Evolutionary conservation across 2,329 filamentous ascomycete genomes (phyloP).

Genomic region (Cadophora sp.): DNA sequence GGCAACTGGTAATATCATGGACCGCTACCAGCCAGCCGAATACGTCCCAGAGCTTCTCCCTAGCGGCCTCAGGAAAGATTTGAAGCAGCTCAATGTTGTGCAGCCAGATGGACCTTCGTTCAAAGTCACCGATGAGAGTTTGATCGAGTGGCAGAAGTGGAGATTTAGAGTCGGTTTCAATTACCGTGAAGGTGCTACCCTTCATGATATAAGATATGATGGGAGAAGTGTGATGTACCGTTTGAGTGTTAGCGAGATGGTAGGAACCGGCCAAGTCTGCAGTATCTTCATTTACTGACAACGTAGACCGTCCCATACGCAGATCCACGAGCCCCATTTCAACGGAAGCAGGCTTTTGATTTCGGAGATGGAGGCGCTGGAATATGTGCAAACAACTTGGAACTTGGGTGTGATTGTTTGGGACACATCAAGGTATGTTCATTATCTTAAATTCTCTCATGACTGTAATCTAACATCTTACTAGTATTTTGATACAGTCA

Average conservation of each 20-base stretch:
- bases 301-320: slow-evolving; percentile 62
- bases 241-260: slow-evolving; percentile 65
- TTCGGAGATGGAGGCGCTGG: slow-evolving; percentile 72
- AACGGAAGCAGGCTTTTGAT: slow-evolving; percentile 73
- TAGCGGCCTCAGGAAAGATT: slow-evolving; percentile 50
- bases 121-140: slow-evolving; percentile 53
- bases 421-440: slow-evolving; percentile 62
- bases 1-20: slow-evolving; percentile 53
- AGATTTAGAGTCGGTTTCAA: slow-evolving; percentile 68
- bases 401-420: slow-evolving; percentile 72
- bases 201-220: slow-evolving; percentile 67
- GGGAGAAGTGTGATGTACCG: slow-evolving; percentile 65
- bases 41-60: slow-evolving; percentile 51
- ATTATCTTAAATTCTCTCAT: neutral
- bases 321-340: slow-evolving; percentile 66
- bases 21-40: slow-evolving; percentile 46
- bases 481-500: slow-evolving; percentile 62
- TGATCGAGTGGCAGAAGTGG: slow-evolving; percentile 63
- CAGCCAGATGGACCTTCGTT: slow-evolving; percentile 70
- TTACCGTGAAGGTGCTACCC: slow-evolving; percentile 63
- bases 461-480: slow-evolving; percentile 22
- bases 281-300: too few species aligned
- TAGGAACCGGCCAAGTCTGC: neutral
- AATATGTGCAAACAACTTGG: slow-evolving; percentile 69
- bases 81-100: slow-evolving; percentile 66